Base-by-base conservation (phyloP, 768 basidiomycete species). In the Rhizopogon sp. region DNA sequence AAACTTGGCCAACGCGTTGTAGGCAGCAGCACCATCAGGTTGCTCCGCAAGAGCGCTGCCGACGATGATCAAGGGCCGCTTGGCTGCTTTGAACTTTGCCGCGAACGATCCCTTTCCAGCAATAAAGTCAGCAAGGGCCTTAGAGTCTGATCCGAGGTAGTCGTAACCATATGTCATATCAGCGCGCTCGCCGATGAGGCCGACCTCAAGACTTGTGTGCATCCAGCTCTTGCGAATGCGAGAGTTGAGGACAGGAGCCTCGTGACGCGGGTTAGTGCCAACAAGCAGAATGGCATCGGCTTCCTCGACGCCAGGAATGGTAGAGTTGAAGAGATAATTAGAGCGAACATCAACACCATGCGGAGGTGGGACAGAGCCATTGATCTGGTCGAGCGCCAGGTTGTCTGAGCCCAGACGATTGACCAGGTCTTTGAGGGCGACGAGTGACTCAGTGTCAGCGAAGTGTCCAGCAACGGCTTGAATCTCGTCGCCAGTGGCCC, bases 391-490 rank as follows among this genome's bases (percentile, higher is more conserved):
- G 46, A 91, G 76, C 1, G 86, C 73, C 35, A 93, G 83, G 74
- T 98, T 98, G 67, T 98, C 97, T 0, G 95, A 98, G 39, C 95
- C 96, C 46, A 98, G 81, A 50, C 84, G 83, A 76, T 98, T 97
- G 66, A 93, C 65, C 57, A 98, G 75, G 67, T 99, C 96, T 73
- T 98, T 97, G 62, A 98, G 79, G 2, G 91, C 91, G 39, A 97
- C 90, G 50, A 99, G 80, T 2, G 93, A 82, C 68, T 98, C 97
- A 8, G 95, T 89, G 69, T 98, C 96, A 17, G 96, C 95, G 35
- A 98, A 75, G 57, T 90, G 84, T 5, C 97, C 97, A 28, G 90
- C 96, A 58, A 99, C 77, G 39, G 90, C 97, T 71, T 97, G 93
- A 64, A 98, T 96, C 74, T 98, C 92, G 67, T 99, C 81, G 16